phyloP scores from a whole-genome alignment of 352 stramenopile genomes.

The Thalassiosira allenii region DNA sequence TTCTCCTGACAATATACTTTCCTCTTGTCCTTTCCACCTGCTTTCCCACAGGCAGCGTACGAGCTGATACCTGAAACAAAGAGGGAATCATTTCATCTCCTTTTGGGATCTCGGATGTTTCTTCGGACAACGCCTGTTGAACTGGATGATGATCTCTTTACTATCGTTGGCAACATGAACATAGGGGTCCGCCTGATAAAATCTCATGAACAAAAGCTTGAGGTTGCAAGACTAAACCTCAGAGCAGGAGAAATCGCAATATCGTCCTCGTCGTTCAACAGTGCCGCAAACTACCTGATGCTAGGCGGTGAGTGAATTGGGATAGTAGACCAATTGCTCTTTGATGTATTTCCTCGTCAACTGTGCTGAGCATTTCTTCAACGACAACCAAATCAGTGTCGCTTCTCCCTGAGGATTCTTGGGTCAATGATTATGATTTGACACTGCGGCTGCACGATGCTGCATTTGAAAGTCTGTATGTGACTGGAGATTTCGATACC shows the following conservation, averaged over 20 bases:
- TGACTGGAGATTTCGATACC: slow-evolving; percentile 30
- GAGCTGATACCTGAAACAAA: slow-evolving; percentile 37
- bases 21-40: not conserved
- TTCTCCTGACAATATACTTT: not conserved
- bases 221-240: slow-evolving; percentile 47
- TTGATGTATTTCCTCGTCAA: too few relatives aligned
- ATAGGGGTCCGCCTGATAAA: slow-evolving; percentile 19
- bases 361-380: too few relatives aligned
- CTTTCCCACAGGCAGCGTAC: slow-evolving; percentile 4
- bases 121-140: slow-evolving; percentile 40
- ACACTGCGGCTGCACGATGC: slow-evolving; percentile 43
- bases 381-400: too few relatives aligned
- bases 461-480: slow-evolving; percentile 35
- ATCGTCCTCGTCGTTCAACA: slow-evolving; percentile 41
- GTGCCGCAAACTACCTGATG: slow-evolving; percentile 48
- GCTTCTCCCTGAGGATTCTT: slow-evolving; percentile 50
- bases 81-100: slow-evolving; percentile 56
- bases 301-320: too few relatives aligned
- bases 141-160: slow-evolving; percentile 39
- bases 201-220: slow-evolving; percentile 28
- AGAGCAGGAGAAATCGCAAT: slow-evolving; percentile 45
- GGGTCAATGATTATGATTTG: slow-evolving; percentile 54
- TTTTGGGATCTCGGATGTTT: slow-evolving; percentile 58
- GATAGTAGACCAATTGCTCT: too few relatives aligned
- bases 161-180: slow-evolving; percentile 38